Base-by-base conservation (phyloP, 768 basidiomycete species). In the Hericium rajendrae region DNA sequence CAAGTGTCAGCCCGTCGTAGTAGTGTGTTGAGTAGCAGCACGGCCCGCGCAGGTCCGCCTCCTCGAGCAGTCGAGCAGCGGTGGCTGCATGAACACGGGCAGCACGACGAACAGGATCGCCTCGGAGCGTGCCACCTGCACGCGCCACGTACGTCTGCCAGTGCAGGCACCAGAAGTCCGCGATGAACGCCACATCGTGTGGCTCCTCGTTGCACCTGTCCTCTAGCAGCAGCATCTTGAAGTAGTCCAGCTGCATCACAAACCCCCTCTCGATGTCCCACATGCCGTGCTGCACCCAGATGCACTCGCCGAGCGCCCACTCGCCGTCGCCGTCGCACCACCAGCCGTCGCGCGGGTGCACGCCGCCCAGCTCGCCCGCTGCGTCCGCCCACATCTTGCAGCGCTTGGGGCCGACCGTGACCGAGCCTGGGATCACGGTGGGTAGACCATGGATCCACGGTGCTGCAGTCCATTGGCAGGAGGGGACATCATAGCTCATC, bases 1-100 rank as follows among this genome's bases (percentile, higher is more conserved):
- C 76, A 43, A 98, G 80, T 0, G 95, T 97, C 41, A 97, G 74
- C 1, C 94, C 95, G 64, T 98, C 94, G 66, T 97, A 98, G 69
- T 93, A 98, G 69, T 98, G 95, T 0, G 85, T 77, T 3, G 88
- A 85, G 62, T 90, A 86, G 37, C 78, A 84, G 2, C 86, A 83
- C 2, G n/a, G n/a, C 94, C 80, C 77, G 16, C 83, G 70, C 13
- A 84, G 70, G 9, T 79, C 77, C 22, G 79, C 77, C 8, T 79
- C 77, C 15, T n/a, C n/a, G n/a, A n/a, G n/a, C n/a, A n/a, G n/a
- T 82, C 70, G 1, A 84, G 68, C 24, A 69, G 63, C 0, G 94
- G 92, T 0, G 94, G 95, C 2, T 74, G 71, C 0, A 83, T 84
- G 66, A 97, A 97, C 0, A 98, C 92, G 6, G 94, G 91, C 0